phyloP scores from a whole-genome alignment of 2,329 filamentous ascomycete genomes.

The Mycosphaerella arachidis region DNA sequence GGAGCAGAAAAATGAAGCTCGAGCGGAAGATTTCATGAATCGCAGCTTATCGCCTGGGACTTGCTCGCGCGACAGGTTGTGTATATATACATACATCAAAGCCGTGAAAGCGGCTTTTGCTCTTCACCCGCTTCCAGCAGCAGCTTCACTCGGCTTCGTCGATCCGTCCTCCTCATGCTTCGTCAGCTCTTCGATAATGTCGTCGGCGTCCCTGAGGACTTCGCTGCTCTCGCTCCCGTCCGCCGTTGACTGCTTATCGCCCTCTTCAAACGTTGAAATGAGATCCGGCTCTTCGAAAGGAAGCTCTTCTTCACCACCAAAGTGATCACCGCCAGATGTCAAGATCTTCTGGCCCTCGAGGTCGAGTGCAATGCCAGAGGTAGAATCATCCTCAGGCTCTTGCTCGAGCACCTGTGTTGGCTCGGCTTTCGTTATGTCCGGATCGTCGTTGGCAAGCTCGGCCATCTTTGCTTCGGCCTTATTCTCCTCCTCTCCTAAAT shows the following conservation, averaged over 20 bases:
- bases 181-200: neutral
- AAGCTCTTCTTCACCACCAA: conserved; percentile 29
- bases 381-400: conserved; percentile 9
- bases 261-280: neutral
- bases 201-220: neutral
- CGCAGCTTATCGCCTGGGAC: neutral
- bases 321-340: conserved; percentile 26
- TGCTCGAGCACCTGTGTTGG: neutral
- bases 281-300: conserved; percentile 21
- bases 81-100: neutral
- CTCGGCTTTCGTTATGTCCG: neutral
- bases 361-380: conserved; percentile 1
- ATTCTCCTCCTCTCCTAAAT: conserved; percentile 6
- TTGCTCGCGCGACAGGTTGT: neutral
- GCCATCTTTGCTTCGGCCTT: conserved; percentile 10
- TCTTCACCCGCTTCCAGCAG: neutral
- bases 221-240: neutral
- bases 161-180: neutral
- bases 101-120: neutral
- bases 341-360: conserved; percentile 20
- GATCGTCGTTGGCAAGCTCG: conserved; percentile 1
- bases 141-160: neutral
- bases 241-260: neutral
- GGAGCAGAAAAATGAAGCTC: too few relatives aligned
- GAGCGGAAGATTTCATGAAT: too few relatives aligned